Percentiles rank a stretch among this genome's conserved stretches.
Conservation (phyloP, 495 filamentous ascomycete genomes). For the Hypoxylon fragiforme region DNA sequence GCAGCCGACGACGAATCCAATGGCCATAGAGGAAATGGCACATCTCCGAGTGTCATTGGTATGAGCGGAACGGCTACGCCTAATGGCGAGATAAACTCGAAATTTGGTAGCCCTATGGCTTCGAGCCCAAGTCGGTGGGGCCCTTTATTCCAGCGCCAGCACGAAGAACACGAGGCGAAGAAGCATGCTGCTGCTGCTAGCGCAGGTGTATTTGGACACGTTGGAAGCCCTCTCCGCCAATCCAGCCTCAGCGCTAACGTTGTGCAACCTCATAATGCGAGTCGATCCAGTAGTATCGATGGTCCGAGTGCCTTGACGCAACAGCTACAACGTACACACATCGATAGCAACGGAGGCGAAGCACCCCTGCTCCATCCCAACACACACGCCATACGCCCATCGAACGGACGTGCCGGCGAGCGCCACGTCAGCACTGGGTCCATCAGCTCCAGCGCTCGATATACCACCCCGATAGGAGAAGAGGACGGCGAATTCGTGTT, state of each 20-base stretch:
- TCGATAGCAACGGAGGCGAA: slow-evolving; percentile 47
- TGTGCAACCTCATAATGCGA: slow-evolving; percentile 44
- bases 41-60: slow-evolving; percentile 37
- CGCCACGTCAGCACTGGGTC: slow-evolving; percentile 57
- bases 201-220: slow-evolving; percentile 73
- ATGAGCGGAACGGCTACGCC: slow-evolving; percentile 48
- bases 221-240: slow-evolving; percentile 93
- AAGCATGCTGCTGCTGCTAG: slow-evolving; percentile 49
- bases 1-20: slow-evolving; percentile 57
- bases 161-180: slow-evolving; percentile 70
- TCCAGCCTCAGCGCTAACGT: slow-evolving; percentile 74
- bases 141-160: slow-evolving; percentile 75
- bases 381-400: slow-evolving; percentile 34
- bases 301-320: slow-evolving; percentile 72
- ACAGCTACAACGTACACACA: slow-evolving; percentile 62
- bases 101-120: slow-evolving; percentile 76
- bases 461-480: slow-evolving; percentile 72
- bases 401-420: slow-evolving; percentile 44
- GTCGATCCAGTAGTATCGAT: slow-evolving; percentile 45
- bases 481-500: slow-evolving; percentile 79
- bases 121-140: slow-evolving; percentile 88
- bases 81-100: slow-evolving; percentile 57
- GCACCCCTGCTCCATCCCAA: slow-evolving; percentile 48
- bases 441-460: slow-evolving; percentile 54
- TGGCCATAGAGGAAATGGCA: slow-evolving; percentile 49